A percentile compares a stretch with the other conserved stretches of the same genome.
Conservation (phyloP, 257 asterid species). For the Solanum megistacrolobum region DNA sequence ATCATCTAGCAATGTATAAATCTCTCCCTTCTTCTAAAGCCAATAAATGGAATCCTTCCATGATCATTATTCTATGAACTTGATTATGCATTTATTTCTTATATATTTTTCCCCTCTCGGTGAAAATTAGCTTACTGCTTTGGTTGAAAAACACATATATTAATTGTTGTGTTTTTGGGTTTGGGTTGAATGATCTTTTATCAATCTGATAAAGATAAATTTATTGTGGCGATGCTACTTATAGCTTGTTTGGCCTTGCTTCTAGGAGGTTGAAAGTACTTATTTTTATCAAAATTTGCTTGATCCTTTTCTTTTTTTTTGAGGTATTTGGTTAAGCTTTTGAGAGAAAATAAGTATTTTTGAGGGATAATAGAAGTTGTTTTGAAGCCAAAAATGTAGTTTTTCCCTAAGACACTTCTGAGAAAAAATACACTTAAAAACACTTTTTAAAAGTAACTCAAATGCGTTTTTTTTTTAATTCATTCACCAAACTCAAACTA, state of each 20-base stretch:
- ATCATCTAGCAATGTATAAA: not conserved
- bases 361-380: too few species aligned
- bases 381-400: not conserved
- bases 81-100: not conserved
- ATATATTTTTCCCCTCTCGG: not conserved
- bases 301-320: too few species aligned
- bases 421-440: not conserved
- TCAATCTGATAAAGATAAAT: not conserved
- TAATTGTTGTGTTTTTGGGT: not conserved
- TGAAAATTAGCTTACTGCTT: not conserved
- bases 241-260: not conserved
- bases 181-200: not conserved
- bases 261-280: too few species aligned
- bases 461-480: not conserved
- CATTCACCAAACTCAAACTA: too few species aligned
- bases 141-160: not conserved
- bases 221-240: not conserved
- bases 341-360: too few species aligned
- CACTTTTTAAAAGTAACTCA: not conserved
- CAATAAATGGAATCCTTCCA: not conserved
- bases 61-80: not conserved
- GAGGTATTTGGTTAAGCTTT: not conserved
- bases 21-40: not conserved
- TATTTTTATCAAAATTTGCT: too few species aligned
- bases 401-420: not conserved